Conservation (phyloP, 2,329 filamentous ascomycete genomes). For the Arachnopeziza araneosa region DNA sequence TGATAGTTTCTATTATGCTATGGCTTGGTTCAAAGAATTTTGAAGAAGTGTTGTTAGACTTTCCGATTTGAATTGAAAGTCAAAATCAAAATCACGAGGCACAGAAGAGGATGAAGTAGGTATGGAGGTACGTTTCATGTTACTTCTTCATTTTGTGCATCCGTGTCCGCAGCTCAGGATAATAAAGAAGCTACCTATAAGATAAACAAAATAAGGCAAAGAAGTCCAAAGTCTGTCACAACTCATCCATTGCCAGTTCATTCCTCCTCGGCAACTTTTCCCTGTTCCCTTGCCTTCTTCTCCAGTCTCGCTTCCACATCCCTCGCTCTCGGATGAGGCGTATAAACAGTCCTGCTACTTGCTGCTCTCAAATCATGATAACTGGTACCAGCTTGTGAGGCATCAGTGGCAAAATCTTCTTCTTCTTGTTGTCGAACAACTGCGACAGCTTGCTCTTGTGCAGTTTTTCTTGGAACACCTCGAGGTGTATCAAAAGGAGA, state of each 20-base stretch:
- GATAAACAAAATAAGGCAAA: no score
- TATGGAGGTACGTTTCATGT: no score
- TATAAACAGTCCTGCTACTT: neutral
- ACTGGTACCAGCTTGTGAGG: neutral
- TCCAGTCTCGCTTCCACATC: neutral
- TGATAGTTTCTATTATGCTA: no score
- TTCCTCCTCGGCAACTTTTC: neutral
- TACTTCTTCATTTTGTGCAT: no score
- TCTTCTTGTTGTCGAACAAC: neutral
- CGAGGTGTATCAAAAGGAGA: neutral
- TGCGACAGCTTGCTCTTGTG: neutral
- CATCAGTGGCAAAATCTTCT: neutral
- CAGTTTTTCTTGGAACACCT: neutral
- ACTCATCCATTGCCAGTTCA: neutral
- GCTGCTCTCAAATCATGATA: neutral
- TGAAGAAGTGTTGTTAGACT: no score
- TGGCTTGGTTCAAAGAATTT: no score
- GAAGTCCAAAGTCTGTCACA: no score
- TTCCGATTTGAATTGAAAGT: no score
- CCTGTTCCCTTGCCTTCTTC: neutral
- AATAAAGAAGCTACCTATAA: no score
- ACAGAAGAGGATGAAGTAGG: no score
- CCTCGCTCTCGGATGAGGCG: neutral
- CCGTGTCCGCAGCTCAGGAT: no score
- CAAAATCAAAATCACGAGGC: no score